Base-by-base conservation (phyloP, 192 early-diverging fungal genomes). In the Linnemannia hyalina region DNA sequence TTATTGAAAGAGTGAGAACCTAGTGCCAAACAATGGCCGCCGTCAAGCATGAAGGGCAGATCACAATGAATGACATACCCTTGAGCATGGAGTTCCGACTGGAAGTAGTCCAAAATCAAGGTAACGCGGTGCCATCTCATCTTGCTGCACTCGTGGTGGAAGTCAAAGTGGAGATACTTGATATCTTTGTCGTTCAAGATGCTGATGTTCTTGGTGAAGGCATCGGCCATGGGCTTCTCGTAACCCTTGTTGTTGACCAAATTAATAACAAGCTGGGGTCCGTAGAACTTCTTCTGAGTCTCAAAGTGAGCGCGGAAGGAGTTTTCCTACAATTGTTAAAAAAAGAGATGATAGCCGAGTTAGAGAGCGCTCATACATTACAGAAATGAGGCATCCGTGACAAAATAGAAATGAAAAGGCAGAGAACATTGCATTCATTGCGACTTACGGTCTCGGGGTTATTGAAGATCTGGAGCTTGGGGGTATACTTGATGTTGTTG, bases 111-210 rank as follows among this genome's bases (percentile, higher is more conserved):
- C 13, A 98, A 78, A 49, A 99, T 90, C 23, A 97, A 80, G 16
- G 94, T 91, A 70, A 99, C 95, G 40, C 97, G 93, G 88, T 97
- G 91, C 96, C 97, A 99, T 52, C 94, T 93, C 97, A 99, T 97
- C 75, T 97, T 97, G 78, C 95, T 93, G 89, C 98, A 99, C 88
- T 99, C 97, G 49, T 96, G 90, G 85, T 99, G 99, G 87, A 99
- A 99, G 85, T 99, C 99, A 93, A 98, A 99, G 81, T 98, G 97
- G 77, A 90, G 94, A 80, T 99, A 97, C 79, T 90, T 90, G 47
- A 92, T 38, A 35, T 89, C 90, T 26, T 91, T 90, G 77, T 91
- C 93, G 57, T 93, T 92, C 74, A 92, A 78, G 73, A 90, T 82
- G 42, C 90, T 85, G 29, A 97, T 93, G 6, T 92, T 87, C 69